Conservation (phyloP, 2,329 filamentous ascomycete species). For the Sclerotiophoma versabilis region DNA sequence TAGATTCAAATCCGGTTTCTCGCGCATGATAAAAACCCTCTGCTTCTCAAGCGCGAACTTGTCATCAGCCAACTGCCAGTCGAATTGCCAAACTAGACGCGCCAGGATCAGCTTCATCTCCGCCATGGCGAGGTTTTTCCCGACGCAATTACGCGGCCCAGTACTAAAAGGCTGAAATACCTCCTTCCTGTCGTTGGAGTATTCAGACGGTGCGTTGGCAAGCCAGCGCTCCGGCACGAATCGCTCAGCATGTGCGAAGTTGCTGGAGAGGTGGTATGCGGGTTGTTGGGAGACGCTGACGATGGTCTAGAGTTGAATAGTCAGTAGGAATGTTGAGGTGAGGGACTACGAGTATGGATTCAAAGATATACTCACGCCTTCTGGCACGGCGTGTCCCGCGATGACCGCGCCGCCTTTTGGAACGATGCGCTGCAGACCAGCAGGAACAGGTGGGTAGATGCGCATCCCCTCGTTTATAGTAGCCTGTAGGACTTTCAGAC, state of each 20-base stretch:
- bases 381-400: background rate
- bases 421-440: constrained; percentile 2
- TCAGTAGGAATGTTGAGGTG: too few species aligned
- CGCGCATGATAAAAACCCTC: background rate
- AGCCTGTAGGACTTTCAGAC: constrained; percentile 25
- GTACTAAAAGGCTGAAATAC: constrained; percentile 35
- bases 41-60: constrained; percentile 3
- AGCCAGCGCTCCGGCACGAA: background rate
- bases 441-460: constrained; percentile 22
- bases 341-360: too few species aligned
- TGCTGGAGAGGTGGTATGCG: background rate
- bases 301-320: background rate
- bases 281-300: background rate
- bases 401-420: background rate
- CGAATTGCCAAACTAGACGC: constrained; percentile 50
- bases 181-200: constrained; percentile 4
- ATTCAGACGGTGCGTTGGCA: background rate
- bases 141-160: constrained; percentile 24
- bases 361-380: background rate
- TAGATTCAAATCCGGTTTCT: background rate
- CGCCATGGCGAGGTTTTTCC: constrained; percentile 43
- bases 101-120: constrained; percentile 50
- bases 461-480: constrained; percentile 25
- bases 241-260: background rate
- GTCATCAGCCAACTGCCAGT: constrained; percentile 30